These are phyloP conservation scores for Vigna nakashimae DNA, from an alignment of 306 rosid genomes.

Conservation along the genomic window DNA sequence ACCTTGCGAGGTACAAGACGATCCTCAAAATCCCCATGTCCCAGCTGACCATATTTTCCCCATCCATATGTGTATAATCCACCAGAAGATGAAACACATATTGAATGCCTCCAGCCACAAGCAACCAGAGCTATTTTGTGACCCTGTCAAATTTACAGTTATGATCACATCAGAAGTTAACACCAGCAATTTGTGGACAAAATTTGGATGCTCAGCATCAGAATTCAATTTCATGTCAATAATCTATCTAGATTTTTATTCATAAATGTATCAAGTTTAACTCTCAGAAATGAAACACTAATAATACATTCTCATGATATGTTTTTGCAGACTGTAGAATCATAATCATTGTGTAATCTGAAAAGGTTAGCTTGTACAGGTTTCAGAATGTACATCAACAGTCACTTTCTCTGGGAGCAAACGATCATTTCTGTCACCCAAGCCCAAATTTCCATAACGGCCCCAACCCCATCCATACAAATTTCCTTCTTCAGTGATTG, in stretches of 20 bases:
- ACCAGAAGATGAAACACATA: constrained; percentile 77
- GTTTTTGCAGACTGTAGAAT: constrained; percentile 12
- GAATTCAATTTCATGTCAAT: neutral
- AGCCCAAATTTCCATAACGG: constrained; percentile 92
- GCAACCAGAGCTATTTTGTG: constrained; percentile 85
- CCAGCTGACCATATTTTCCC: constrained; percentile 97
- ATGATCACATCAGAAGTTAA: constrained; percentile 18
- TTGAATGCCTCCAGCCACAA: constrained; percentile 98
- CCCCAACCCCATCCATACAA: constrained; percentile 99
- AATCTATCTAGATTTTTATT: neutral
- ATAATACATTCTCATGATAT: neutral
- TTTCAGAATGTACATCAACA: constrained; percentile 63
- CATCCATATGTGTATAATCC: constrained; percentile 83
- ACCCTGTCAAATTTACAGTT: constrained; percentile 55
- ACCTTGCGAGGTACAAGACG: constrained; percentile 82
- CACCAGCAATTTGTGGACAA: neutral
- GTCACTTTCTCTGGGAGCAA: constrained; percentile 80
- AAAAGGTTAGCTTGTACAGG: constrained; percentile 27
- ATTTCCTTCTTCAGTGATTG: constrained; percentile 82
- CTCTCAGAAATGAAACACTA: neutral
- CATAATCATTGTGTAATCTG: constrained; percentile 25
- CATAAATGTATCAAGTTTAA: neutral
- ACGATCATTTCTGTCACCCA: constrained; percentile 92
- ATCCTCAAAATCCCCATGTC: constrained; percentile 93
- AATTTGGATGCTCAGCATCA: neutral